phyloP scores from a whole-genome alignment of 257 asterid genomes.

The Penstemon eatonii region DNA sequence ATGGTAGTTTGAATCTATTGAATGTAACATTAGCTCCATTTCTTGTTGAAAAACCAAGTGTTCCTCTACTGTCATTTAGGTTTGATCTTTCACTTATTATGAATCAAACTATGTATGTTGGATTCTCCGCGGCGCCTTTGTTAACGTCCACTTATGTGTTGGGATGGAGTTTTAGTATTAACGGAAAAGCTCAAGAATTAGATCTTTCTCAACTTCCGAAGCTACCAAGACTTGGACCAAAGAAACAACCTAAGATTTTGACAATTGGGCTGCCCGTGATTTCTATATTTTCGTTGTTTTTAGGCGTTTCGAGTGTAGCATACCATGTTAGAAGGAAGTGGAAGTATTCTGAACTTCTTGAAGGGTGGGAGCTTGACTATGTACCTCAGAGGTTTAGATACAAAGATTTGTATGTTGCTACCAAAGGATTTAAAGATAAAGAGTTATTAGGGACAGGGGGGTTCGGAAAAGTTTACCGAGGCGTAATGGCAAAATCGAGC shows the following conservation, averaged over 20 bases:
- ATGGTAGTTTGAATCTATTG: constrained; percentile 26
- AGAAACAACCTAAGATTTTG: constrained; percentile 29
- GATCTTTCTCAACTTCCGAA: constrained; percentile 51
- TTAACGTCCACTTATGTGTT: constrained; percentile 52
- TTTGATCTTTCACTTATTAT: constrained; percentile 45
- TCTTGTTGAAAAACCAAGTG: constrained; percentile 35
- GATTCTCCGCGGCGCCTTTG: constrained; percentile 56
- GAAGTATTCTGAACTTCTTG: constrained; percentile 56
- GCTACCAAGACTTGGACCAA: constrained; percentile 51
- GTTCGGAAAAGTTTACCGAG: constrained; percentile 64
- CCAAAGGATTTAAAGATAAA: constrained; percentile 54
- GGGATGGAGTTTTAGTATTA: constrained; percentile 63
- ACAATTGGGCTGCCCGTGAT: constrained; percentile 43
- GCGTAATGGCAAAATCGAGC: constrained; percentile 41
- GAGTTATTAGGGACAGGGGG: constrained; percentile 63
- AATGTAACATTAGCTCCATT: constrained; percentile 52
- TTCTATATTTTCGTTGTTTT: background rate
- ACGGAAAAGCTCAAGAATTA: constrained; percentile 39
- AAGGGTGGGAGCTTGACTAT: constrained; percentile 62
- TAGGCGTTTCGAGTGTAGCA: background rate
- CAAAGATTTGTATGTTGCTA: constrained; percentile 58
- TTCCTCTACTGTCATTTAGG: constrained; percentile 36
- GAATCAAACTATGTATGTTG: constrained; percentile 50
- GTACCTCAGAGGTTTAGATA: constrained; percentile 59
- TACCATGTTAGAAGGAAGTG: constrained; percentile 34